Conservation (phyloP, 1,284 basidiomycete genomes). For the Sporisorium scitamineum region DNA sequence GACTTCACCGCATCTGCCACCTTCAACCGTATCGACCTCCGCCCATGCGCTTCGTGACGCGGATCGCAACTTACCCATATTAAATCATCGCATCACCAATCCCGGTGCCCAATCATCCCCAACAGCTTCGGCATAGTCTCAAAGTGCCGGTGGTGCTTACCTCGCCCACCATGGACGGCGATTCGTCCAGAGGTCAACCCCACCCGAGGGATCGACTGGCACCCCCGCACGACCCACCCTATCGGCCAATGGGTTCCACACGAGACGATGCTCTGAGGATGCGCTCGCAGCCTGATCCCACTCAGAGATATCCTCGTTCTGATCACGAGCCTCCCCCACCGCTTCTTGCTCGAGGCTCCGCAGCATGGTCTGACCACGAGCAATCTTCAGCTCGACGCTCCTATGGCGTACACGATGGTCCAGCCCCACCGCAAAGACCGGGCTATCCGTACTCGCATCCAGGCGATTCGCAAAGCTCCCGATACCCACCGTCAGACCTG, state of each 20-base stretch:
- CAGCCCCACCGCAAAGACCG: constrained; percentile 5
- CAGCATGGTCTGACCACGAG: constrained; percentile 23
- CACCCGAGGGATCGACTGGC: constrained; percentile 17
- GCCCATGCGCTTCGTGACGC: constrained; percentile 1
- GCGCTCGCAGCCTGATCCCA: constrained; percentile 17
- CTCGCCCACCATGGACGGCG: constrained; percentile 26
- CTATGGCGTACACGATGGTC: constrained; percentile 8
- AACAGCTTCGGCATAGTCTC: background rate
- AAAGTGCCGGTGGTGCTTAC: no score
- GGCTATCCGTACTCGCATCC: constrained; percentile 9
- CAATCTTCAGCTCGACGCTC: background rate
- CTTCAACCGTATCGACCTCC: background rate
- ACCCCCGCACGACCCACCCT: constrained; percentile 15
- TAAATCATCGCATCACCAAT: background rate
- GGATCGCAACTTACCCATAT: background rate
- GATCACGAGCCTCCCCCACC: constrained; percentile 18
- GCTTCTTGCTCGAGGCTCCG: background rate
- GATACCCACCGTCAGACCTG: constrained; percentile 28
- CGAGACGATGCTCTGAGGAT: constrained; percentile 22
- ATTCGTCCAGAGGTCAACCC: constrained; percentile 24
- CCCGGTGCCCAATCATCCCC: background rate
- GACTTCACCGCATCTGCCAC: background rate
- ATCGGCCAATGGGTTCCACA: background rate
- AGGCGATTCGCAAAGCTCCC: constrained; percentile 3
- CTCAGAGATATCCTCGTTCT: constrained; percentile 21